Base-by-base conservation (phyloP, 208 protist genomes). In the Leishmania turanica region DNA sequence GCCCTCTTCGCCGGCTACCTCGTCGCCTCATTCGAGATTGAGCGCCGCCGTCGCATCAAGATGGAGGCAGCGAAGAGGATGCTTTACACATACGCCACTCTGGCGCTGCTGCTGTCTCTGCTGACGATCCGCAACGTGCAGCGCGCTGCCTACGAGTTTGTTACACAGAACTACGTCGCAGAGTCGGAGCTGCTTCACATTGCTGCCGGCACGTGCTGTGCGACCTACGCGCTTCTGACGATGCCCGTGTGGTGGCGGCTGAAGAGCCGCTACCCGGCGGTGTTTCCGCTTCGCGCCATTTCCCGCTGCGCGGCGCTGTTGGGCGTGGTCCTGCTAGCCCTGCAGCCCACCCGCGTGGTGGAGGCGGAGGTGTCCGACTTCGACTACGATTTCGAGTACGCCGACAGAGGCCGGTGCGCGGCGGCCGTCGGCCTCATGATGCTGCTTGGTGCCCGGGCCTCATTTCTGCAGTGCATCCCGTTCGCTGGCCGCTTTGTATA, bases 91-190 rank as follows among this genome's bases (percentile, higher is more conserved):
- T 93, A 91, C 82, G 58, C 86, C 27, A n/a, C 88, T 24, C 68
- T 85, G 9, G 77, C 85, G 34, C 56, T 87, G 31, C 42, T 86
- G 5, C 54, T 93, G 19, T 84, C 89, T 34, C 51, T 90, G 71
- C 86, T 85, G 60, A 96, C 94, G 17, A 79, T 91, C 53, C 90
- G 91, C 42, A 97, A 95, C 72, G 88, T 95, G 71, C 94, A 97
- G 84, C 90, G 92, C 2, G 90, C 92, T 8, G 86, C 88, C 53
- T 97, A 92, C 83, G 94, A 97, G 84, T 91, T 96, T 73, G 34
- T 95, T 62, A 95, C 90, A n/a, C 91, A 92, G 78, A 93, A 89
- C 84, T 95, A 89, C 84, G 84, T 96, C 9, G 49, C 85, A 19
- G 78, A 85, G 54, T 62, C 86, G 62, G 91, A 94, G 83, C 85